These are phyloP conservation scores for Melampsora larici-populina DNA, from an alignment of 1,284 basidiomycete species.

Conservation along the genomic window DNA sequence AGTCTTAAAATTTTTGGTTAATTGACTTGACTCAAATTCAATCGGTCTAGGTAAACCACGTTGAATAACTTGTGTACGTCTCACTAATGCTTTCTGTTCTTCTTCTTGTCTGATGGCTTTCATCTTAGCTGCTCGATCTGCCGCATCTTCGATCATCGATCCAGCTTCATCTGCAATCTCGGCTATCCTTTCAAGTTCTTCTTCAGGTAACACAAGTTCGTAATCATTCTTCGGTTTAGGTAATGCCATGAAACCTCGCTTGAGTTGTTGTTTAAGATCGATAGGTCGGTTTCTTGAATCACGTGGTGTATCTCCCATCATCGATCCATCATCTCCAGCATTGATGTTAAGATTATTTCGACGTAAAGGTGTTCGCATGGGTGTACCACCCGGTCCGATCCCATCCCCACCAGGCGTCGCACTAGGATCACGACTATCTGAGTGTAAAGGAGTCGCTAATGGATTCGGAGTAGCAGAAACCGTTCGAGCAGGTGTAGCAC, in stretches of 20 bases:
- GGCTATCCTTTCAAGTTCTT: slow-evolving; percentile 65
- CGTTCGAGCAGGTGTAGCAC: slow-evolving; percentile 82
- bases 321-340: slow-evolving; percentile 60
- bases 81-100: slow-evolving; percentile 70
- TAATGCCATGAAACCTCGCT: slow-evolving; percentile 75
- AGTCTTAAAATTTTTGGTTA: slow-evolving; percentile 61
- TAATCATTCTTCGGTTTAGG: slow-evolving; percentile 97
- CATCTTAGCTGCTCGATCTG: slow-evolving; percentile 79
- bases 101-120: slow-evolving; percentile 70
- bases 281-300: slow-evolving; percentile 64
- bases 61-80: slow-evolving; percentile 78
- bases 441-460: slow-evolving; percentile 73
- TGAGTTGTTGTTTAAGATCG: slow-evolving; percentile 68
- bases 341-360: slow-evolving; percentile 90
- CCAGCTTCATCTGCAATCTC: slow-evolving; percentile 56
- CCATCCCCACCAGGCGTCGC: slow-evolving; percentile 63
- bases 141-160: slow-evolving; percentile 76
- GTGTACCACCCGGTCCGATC: slow-evolving; percentile 63
- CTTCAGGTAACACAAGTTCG: slow-evolving; percentile 84
- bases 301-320: slow-evolving; percentile 67
- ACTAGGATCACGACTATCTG: slow-evolving; percentile 58
- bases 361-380: slow-evolving; percentile 76
- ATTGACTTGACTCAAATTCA: slow-evolving; percentile 60
- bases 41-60: slow-evolving; percentile 78
- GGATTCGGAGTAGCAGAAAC: slow-evolving; percentile 92